Evolutionary conservation across 768 basidiomycete genomes (phyloP).

Genomic region (Sarcomyxa edulis): DNA sequence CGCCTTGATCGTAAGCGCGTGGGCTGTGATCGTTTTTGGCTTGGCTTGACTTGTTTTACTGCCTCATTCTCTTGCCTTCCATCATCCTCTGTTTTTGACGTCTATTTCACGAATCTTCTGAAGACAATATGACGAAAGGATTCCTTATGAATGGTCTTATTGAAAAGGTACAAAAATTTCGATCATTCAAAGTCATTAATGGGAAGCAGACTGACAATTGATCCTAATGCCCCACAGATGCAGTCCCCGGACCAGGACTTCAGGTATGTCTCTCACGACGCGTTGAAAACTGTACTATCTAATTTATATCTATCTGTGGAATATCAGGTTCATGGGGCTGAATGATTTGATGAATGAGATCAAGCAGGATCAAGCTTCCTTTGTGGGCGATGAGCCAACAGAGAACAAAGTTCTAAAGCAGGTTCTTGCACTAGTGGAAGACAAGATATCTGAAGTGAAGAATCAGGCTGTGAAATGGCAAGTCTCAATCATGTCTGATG

Average conservation of each 20-base stretch:
- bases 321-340: slow-evolving; percentile 88
- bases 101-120: too few relatives aligned
- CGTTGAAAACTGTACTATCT: slow-evolving; percentile 15
- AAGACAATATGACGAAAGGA: slow-evolving; percentile 73
- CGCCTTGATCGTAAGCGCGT: too few relatives aligned
- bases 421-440: slow-evolving; percentile 83
- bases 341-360: slow-evolving; percentile 92
- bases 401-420: slow-evolving; percentile 83
- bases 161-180: slow-evolving; percentile 53
- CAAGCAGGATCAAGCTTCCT: slow-evolving; percentile 67
- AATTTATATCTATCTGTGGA: slow-evolving; percentile 12
- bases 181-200: not conserved
- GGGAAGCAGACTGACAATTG: not conserved
- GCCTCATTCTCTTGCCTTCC: too few relatives aligned
- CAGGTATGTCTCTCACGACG: slow-evolving; percentile 44
- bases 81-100: slow-evolving; percentile 1
- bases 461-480: slow-evolving; percentile 96
- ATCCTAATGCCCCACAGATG: slow-evolving; percentile 48
- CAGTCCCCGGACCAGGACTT: slow-evolving; percentile 90
- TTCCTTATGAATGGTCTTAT: slow-evolving; percentile 82
- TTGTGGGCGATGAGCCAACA: slow-evolving; percentile 77
- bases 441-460: slow-evolving; percentile 97
- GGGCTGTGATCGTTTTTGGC: too few relatives aligned
- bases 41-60: too few relatives aligned
- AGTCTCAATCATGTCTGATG: slow-evolving; percentile 12